A percentile compares a stretch with the other conserved stretches of the same genome.
Evolutionary conservation across 2,329 filamentous ascomycete genomes (phyloP).

Genomic region (Epichloe aotearoae): DNA sequence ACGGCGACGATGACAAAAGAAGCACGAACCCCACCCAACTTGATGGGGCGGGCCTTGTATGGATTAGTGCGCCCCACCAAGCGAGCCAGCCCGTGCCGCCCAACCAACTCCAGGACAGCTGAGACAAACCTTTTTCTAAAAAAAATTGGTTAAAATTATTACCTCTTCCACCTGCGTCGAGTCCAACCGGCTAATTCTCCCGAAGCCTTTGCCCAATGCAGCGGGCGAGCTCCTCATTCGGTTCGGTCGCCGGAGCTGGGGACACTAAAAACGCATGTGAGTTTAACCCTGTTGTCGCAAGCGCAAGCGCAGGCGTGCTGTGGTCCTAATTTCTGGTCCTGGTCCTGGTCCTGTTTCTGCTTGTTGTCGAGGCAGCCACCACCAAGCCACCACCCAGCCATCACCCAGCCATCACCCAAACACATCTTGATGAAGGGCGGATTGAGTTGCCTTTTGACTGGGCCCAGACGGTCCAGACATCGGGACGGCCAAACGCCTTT

Average conservation of each 20-base stretch:
- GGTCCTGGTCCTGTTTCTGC: not conserved
- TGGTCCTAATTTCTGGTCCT: not conserved
- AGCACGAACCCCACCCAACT: not conserved
- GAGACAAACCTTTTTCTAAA: not conserved
- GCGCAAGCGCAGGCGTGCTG: not conserved
- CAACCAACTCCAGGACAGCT: not conserved
- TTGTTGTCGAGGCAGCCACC: not conserved
- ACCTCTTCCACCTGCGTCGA: not conserved
- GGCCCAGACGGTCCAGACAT: not conserved
- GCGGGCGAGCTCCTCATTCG: conserved; percentile 5
- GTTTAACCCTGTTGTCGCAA: not conserved
- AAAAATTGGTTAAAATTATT: not conserved
- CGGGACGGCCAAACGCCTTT: not conserved
- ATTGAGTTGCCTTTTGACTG: not conserved
- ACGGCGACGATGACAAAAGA: not conserved
- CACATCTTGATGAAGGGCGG: not conserved
- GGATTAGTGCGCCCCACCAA: no score
- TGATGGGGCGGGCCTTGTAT: no score
- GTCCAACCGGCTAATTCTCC: not conserved
- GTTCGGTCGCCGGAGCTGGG: conserved; percentile 4
- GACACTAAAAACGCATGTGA: not conserved
- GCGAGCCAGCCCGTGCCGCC: not conserved
- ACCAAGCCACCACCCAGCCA: not conserved
- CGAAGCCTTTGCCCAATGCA: not conserved
- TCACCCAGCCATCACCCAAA: not conserved